Evolutionary conservation across 2,329 filamentous ascomycete genomes (phyloP).

Genomic region (Penicillium sp.): DNA sequence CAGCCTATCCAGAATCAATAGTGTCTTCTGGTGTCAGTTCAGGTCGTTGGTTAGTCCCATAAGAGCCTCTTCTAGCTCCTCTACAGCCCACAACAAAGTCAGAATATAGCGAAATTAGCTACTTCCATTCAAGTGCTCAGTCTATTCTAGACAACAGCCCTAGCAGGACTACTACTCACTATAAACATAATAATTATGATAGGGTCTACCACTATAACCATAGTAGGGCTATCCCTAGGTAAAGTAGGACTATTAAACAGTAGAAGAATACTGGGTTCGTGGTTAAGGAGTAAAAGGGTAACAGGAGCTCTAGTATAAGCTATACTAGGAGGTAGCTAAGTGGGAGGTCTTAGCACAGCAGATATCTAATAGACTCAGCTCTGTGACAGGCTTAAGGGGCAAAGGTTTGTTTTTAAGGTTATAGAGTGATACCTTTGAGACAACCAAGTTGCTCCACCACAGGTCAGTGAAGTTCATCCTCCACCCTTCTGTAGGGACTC

Average conservation of each 20-base stretch:
- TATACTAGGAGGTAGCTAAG: not conserved
- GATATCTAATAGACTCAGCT: slow-evolving; percentile 21
- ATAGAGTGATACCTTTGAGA: slow-evolving; percentile 22
- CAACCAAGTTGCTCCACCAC: slow-evolving; percentile 13
- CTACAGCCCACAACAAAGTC: slow-evolving; percentile 26
- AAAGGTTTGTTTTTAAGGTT: slow-evolving; percentile 42
- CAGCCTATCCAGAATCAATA: slow-evolving; percentile 26
- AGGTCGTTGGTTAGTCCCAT: slow-evolving; percentile 4
- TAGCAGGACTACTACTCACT: no score
- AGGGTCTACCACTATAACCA: no score
- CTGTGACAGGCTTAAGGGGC: slow-evolving; percentile 34
- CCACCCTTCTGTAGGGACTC: not conserved
- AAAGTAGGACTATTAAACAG: no score
- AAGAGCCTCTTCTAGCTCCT: slow-evolving; percentile 30
- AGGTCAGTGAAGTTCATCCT: slow-evolving; percentile 3
- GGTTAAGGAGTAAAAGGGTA: not conserved
- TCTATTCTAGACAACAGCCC: no score
- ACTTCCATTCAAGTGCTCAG: no score
- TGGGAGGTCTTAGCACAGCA: slow-evolving; percentile 17
- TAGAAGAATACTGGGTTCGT: no score
- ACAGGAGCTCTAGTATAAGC: not conserved
- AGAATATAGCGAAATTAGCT: no score
- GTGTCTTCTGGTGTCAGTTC: slow-evolving; percentile 6
- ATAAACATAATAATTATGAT: no score
- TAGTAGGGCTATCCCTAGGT: no score